Percentiles rank a stretch among this genome's conserved stretches.
phyloP scores from a whole-genome alignment of 345 rosid genomes.

The Lumnitzera littorea region DNA sequence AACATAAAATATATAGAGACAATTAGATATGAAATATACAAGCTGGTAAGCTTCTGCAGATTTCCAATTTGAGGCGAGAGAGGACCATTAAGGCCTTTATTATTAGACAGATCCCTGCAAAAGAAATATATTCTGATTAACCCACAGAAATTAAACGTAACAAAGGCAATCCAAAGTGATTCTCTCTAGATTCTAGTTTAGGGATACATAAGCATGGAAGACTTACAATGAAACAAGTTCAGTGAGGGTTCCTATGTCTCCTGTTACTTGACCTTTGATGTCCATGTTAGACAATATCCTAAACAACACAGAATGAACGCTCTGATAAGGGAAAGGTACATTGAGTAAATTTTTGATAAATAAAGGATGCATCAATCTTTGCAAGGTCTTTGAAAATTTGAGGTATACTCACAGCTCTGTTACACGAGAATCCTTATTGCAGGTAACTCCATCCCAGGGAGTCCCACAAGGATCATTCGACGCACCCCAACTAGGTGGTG shows the following conservation, averaged over 20 bases:
- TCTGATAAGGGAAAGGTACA: too few species aligned
- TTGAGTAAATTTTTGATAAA: too few species aligned
- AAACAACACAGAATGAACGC: constrained; percentile 7
- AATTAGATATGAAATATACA: constrained; percentile 25
- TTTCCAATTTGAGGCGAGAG: constrained; percentile 71
- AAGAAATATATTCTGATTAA: background rate
- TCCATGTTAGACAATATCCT: constrained; percentile 89
- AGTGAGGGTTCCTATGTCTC: constrained; percentile 83
- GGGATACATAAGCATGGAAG: background rate
- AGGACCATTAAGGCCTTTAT: constrained; percentile 65
- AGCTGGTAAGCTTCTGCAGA: constrained; percentile 60
- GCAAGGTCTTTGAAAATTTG: background rate
- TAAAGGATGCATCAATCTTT: background rate
- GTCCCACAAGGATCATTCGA: constrained; percentile 75
- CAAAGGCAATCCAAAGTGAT: background rate
- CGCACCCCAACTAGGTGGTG: constrained; percentile 68
- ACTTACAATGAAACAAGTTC: constrained; percentile 83
- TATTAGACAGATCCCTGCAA: constrained; percentile 82
- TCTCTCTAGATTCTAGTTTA: background rate
- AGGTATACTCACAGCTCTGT: constrained; percentile 58
- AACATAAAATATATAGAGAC: too few species aligned
- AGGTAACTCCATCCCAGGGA: constrained; percentile 91
- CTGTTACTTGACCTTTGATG: constrained; percentile 68
- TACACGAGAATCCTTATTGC: constrained; percentile 56
- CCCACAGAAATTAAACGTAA: background rate